phyloP scores from a whole-genome alignment of 2,329 filamentous ascomycete genomes.

The Fusarium sp. region DNA sequence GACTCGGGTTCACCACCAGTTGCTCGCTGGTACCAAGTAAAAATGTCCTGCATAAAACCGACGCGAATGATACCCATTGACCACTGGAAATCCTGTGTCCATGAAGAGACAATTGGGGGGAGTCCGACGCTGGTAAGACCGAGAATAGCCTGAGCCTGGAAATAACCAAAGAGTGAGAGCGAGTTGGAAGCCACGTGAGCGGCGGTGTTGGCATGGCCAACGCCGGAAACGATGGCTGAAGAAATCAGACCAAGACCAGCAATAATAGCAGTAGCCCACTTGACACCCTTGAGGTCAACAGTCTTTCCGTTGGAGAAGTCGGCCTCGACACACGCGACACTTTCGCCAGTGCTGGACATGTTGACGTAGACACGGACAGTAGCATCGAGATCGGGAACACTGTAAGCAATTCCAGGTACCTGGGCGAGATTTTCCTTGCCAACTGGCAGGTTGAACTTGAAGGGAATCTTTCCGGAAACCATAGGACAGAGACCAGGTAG shows the following conservation, averaged over 20 bases:
- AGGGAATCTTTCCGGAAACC: constrained; percentile 83
- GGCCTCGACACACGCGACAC: constrained; percentile 88
- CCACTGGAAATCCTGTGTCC: constrained; percentile 99
- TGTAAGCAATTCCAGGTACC: constrained; percentile 88
- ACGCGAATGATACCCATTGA: constrained; percentile 95
- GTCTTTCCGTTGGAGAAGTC: constrained; percentile 91
- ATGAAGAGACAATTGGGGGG: constrained; percentile 88
- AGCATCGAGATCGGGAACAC: constrained; percentile 90
- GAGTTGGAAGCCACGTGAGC: constrained; percentile 95
- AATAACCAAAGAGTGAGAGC: constrained; percentile 92
- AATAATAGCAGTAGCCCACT: constrained; percentile 90
- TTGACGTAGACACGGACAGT: constrained; percentile 86
- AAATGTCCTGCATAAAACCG: constrained; percentile 87
- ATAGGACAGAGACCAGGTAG: constrained; percentile 89
- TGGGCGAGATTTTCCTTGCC: constrained; percentile 66
- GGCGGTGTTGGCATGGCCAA: constrained; percentile 93
- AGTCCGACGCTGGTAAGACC: constrained; percentile 85
- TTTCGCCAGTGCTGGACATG: constrained; percentile 68
- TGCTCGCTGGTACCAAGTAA: constrained; percentile 95
- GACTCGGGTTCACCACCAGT: constrained; percentile 88
- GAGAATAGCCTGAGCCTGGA: constrained; percentile 93
- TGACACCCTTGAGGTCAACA: constrained; percentile 87
- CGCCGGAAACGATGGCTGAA: constrained; percentile 88
- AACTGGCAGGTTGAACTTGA: constrained; percentile 77
- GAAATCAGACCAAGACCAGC: constrained; percentile 85